phyloP scores from a whole-genome alignment of 495 filamentous ascomycete species.

The Penicillium maclennaniae region DNA sequence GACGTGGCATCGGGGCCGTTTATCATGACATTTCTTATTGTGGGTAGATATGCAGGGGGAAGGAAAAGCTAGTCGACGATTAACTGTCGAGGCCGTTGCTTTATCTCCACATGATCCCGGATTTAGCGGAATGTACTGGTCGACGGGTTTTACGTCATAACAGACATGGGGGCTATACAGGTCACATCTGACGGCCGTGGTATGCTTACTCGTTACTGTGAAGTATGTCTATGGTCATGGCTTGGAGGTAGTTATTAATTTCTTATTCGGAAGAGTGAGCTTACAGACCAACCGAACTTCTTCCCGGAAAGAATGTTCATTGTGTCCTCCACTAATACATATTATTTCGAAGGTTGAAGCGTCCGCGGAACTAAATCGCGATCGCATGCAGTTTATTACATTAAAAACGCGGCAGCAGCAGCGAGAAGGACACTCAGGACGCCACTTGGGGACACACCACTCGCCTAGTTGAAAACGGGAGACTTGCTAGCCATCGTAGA shows the following conservation, averaged over 20 bases:
- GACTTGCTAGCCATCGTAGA: background rate
- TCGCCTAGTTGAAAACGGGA: background rate
- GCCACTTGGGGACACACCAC: background rate
- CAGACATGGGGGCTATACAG: background rate
- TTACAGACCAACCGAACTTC: background rate
- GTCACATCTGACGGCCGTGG: background rate
- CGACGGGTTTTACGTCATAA: background rate
- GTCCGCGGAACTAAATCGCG: background rate
- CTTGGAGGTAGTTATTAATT: background rate
- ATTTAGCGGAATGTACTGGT: background rate
- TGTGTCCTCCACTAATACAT: background rate
- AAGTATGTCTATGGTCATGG: background rate
- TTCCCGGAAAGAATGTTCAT: background rate
- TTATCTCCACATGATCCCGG: background rate
- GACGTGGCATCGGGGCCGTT: slow-evolving; percentile 6
- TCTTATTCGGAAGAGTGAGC: background rate
- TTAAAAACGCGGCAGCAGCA: background rate
- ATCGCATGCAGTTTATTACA: background rate
- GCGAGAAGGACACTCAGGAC: background rate
- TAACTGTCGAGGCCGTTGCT: background rate
- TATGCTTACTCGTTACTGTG: background rate
- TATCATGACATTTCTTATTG: background rate
- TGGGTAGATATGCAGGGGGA: slow-evolving; percentile 2
- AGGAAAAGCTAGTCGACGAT: slow-evolving; percentile 5
- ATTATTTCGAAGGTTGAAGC: background rate